phyloP scores from a whole-genome alignment of 169 alveolate genomes.

The Amoebophrya sp. region DNA sequence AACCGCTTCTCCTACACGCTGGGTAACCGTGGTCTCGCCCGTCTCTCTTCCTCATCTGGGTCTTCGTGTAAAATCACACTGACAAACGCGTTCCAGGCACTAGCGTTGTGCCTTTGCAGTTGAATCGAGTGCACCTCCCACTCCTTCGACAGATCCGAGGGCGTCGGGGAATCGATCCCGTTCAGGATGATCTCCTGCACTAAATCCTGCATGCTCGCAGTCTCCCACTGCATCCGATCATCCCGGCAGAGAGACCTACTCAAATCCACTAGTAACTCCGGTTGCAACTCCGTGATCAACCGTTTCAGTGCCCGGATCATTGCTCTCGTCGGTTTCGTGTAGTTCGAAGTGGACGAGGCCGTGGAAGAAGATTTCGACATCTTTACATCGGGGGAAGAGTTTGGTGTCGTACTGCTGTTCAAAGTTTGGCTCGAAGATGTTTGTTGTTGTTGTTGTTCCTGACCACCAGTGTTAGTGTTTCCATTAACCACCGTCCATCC shows the following conservation, averaged over 20 bases:
- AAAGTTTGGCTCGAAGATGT: no score
- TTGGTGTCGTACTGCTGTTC: no score
- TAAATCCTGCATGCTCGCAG: not conserved
- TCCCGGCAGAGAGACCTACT: not conserved
- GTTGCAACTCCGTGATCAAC: not conserved
- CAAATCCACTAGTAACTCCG: not conserved
- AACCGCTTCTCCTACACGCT: conserved; percentile 1
- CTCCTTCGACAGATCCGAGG: not conserved
- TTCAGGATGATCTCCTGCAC: not conserved
- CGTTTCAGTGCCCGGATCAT: not conserved
- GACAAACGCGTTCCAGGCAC: not conserved
- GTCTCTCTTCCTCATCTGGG: not conserved
- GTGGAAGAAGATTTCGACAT: no score
- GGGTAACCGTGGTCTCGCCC: not conserved
- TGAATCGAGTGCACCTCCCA: not conserved
- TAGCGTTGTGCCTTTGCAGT: not conserved
- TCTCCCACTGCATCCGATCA: not conserved
- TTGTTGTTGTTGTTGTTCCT: no score
- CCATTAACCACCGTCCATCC: no score
- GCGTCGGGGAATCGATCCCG: not conserved
- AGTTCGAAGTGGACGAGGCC: no score
- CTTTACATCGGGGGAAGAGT: no score
- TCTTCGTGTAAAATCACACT: not conserved
- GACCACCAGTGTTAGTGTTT: no score
- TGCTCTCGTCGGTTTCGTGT: no score